Base-by-base conservation (phyloP, 495 filamentous ascomycete genomes). In the Tuber calosporum region DNA sequence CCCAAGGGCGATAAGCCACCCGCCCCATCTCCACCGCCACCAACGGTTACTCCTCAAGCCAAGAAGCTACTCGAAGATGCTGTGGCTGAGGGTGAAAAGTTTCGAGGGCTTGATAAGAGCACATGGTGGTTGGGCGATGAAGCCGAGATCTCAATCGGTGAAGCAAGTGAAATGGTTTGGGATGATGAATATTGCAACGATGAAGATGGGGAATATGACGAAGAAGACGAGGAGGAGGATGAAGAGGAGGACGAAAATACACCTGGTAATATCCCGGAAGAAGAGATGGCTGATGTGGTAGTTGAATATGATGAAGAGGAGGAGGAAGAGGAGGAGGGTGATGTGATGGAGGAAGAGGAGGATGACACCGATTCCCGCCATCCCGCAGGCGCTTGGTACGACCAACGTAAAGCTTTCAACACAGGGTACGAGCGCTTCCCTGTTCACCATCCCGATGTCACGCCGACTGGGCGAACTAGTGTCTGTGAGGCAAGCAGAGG, bases 141-240 rank as follows among this genome's bases (percentile, higher is more conserved):
- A 1, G 74, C 43, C 15, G 74, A 73, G 30, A 70, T 71, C 71
- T 71, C 76, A 40, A 78, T 74, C 20, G 72, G 69, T 13, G 72
- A 69, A 15, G 72, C 74, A 53, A 66, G 45, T 19, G 77, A 79
- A 38, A 69, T 75, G 38, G 74, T 68, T 20, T 79, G 77, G 72
- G 78, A 76, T 67, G 77, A 79, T 41, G 77, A 79, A 6, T 39
- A 70, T 20, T 70, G 53, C 36, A 73, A 79, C 38, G 78, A 79
- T 45, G 77, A 79, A 40, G 78, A 79, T 34, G 77, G 73, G 34
- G 77, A 75, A 68, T 75, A 76, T 71, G 73, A 76, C 34, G 77
- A 76, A 73, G 77, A 74, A 66, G 75, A 79, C 26, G 76, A 77
- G n/a, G 71, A 72, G 34, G 71, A 41, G 67, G 45, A 70, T 2